Base-by-base conservation (phyloP, 805 yeast genomes). In the Tetrapisispora namnaoensis region DNA sequence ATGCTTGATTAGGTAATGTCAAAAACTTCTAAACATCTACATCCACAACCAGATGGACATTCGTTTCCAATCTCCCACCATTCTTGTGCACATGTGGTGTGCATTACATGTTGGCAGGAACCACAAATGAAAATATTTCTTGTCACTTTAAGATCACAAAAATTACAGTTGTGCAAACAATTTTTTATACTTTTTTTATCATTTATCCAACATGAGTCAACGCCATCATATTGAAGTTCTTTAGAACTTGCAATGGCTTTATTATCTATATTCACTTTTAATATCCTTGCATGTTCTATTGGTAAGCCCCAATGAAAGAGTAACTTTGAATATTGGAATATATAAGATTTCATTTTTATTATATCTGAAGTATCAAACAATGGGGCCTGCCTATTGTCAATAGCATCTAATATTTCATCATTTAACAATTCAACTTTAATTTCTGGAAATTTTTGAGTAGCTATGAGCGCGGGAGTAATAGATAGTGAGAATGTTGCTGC, bases 11-110 rank as follows among this genome's bases (percentile, higher is more conserved):
- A 50, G 17, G 45, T 45, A 16, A 57, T 46, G 40, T 58, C 64
- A 46, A 57, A 64, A 22, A 51, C 55, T 10, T 68, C 70, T 11
- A 78, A 61, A 66, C 96, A 87, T 5, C 59, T 53, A 58, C 96
- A 88, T 0, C 95, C 95, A 70, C 96, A 88, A 0, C 95, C 96
- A 42, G 85, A 76, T 0, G 95, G 82, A 65, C 96, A 87, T 56
- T 83, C 85, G 0, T 54, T 54, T 49, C 70, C 67, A 9, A 62
- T 68, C 1, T 62, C 56, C 87, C 95, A 88, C 96, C 98, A 90
- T 45, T 74, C 74, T 18, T 73, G 66, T 0, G 95, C 93, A 69
- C 98, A 90, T 21, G 71, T 70, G 2, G 86, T 76, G 61, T 90
- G 98, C 55, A 85, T 58, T 2, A 86, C 71, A 65, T 91, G 97